phyloP scores from a whole-genome alignment of 139 green algal genomes.

The Raphidocelis subcapitata region DNA sequence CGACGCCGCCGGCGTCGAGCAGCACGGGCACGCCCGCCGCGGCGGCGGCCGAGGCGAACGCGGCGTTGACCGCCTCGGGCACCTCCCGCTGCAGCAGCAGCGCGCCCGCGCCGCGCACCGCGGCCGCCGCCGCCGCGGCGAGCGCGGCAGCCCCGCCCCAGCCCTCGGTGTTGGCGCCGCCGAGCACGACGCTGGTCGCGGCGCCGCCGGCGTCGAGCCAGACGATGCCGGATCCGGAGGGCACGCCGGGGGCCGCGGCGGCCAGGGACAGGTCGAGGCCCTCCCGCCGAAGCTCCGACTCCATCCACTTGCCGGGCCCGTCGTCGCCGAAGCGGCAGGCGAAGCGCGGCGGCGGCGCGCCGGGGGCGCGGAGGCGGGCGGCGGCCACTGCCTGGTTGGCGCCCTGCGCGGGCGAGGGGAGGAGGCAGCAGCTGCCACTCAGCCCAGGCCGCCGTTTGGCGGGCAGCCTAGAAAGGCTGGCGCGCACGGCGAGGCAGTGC shows the following conservation, averaged over 20 bases:
- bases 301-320: constrained; percentile 33
- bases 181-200: constrained; percentile 66
- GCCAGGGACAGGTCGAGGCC: constrained; percentile 48
- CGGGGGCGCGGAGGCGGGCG: constrained; percentile 22
- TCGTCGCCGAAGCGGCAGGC: constrained; percentile 60
- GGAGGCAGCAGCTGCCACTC: not conserved
- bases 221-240: constrained; percentile 63
- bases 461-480: not conserved
- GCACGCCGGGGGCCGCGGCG: not conserved
- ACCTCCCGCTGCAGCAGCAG: constrained; percentile 79
- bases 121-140: not conserved
- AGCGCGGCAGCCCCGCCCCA: not conserved
- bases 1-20: constrained; percentile 54
- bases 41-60: constrained; percentile 41
- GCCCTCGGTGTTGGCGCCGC: constrained; percentile 56
- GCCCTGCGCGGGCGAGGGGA: constrained; percentile 17
- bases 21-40: constrained; percentile 47
- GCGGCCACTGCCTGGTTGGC: constrained; percentile 70
- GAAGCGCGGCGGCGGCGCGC: constrained; percentile 19
- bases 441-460: not conserved
- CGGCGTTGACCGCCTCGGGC: constrained; percentile 69
- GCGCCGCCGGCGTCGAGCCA: constrained; percentile 62
- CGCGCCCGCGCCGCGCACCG: constrained; percentile 25
- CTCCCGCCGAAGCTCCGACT: constrained; percentile 31
- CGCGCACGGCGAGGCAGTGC: not conserved